A percentile compares a stretch with the other conserved stretches of the same genome.
These are phyloP conservation scores for Annulohypoxylon nitens DNA, from an alignment of 495 filamentous ascomycete genomes.

Conservation along the genomic window DNA sequence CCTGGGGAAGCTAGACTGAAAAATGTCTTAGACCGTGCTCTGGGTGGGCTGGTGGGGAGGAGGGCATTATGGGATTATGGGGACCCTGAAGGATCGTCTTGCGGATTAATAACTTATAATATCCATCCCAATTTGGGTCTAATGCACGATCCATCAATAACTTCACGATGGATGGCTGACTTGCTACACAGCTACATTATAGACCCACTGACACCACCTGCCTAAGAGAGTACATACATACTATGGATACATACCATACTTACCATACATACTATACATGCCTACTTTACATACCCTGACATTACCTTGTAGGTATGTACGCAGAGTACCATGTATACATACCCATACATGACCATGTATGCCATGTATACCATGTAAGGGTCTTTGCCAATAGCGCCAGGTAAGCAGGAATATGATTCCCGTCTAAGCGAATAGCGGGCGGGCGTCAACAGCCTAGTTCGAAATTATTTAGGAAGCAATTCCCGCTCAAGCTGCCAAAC, in stretches of 20 bases:
- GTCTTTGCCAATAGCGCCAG: constrained; percentile 47
- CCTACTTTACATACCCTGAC: no score
- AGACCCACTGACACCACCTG: constrained; percentile 48
- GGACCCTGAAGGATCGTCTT: constrained; percentile 47
- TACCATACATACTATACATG: no score
- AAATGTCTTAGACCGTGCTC: constrained; percentile 21
- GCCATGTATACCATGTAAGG: constrained; percentile 39
- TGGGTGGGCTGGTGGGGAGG: not conserved
- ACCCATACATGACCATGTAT: no score
- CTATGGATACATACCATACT: no score
- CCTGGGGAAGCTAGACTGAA: constrained; percentile 43
- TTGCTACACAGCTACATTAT: constrained; percentile 4
- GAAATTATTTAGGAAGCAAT: constrained; percentile 44
- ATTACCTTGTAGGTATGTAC: no score
- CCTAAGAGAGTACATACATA: constrained; percentile 31
- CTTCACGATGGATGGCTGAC: constrained; percentile 47
- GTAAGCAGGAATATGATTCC: constrained; percentile 41
- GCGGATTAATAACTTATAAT: constrained; percentile 43
- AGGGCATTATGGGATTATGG: constrained; percentile 14
- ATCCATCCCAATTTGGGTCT: constrained; percentile 47
- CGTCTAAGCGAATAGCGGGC: constrained; percentile 42
- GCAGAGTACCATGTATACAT: no score
- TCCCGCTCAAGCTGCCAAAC: constrained; percentile 40
- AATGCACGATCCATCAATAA: constrained; percentile 50
- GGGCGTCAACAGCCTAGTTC: constrained; percentile 13